Evolutionary conservation across 305 asterid genomes (phyloP), one percentile per base, ranked within the genome.

Genomic region (Solanum hybrid): DNA sequence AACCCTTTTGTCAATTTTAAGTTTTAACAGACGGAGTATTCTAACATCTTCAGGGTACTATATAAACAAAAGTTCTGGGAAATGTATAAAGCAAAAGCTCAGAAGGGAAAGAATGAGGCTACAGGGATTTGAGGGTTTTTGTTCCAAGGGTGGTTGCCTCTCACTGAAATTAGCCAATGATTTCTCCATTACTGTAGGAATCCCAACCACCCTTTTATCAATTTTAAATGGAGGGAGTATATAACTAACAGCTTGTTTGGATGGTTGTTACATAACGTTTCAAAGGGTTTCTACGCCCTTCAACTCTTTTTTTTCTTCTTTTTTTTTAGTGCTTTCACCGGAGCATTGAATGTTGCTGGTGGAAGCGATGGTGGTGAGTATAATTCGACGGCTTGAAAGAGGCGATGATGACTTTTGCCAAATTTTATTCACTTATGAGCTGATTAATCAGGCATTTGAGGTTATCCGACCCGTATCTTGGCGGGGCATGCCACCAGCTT

Each of bases 401-500:
- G 87, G 70, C 61, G 1, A 80, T 26, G 87, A 81, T 81, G 87
- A 81, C 29, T 39, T 38, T 37, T 80, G 12, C 9, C 31, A 34
- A 80, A 1, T 12, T n/a, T 80, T 24, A 26, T 7, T 39, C 32
- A 9, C 33, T 37, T 37, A 0, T 3, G 61, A 80, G 29, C 65
- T 37, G 57, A 5, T 34, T 87, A 22, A 32, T 86, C 7, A 2
- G 79, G 79, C 51, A 65, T 61, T 36, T 37, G 41, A 65, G 89
- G 29, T 86, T 34, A 11, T 37, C 80, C 24, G 79, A 33, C 15
- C 79, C 10, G 89, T 90, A 86, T 45, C 89, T 90, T 90, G 91
- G 91, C 87, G 80, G 89, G 89, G 90, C 89, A 22, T 37, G 86
- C 91, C 51, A 36, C 31, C 85, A 79, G 57, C 15, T 22, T 79